Evolutionary conservation across 805 yeast species (phyloP).

Genomic region (Yarrowia bubula): DNA sequence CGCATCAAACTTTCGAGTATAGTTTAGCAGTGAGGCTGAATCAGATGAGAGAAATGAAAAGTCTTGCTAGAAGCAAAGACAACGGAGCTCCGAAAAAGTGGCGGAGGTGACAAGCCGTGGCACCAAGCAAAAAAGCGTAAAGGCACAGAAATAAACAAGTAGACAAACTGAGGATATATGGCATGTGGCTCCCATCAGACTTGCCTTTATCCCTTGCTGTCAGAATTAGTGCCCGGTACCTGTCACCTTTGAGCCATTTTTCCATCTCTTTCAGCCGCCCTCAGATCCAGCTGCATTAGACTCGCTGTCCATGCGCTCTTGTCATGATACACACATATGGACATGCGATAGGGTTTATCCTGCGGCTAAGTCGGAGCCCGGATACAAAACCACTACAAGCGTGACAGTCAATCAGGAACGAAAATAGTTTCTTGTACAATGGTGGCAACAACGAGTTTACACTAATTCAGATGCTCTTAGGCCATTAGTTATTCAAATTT

Average conservation of each 20-base stretch:
- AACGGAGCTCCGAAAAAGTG: constrained; percentile 22
- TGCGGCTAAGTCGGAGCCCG: constrained; percentile 22
- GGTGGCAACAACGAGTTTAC: no score
- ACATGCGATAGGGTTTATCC: constrained; percentile 14
- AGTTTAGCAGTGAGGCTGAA: constrained; percentile 23
- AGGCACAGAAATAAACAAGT: no score
- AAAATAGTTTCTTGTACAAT: not conserved
- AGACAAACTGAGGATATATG: no score
- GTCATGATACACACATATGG: constrained; percentile 23
- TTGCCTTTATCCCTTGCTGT: not conserved
- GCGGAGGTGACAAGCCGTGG: not conserved
- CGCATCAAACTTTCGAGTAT: constrained; percentile 13
- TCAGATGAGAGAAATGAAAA: constrained; percentile 19
- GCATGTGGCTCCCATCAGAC: no score
- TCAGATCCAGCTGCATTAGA: constrained; percentile 3
- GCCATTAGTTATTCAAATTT: no score
- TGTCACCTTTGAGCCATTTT: constrained; percentile 23
- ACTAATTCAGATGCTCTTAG: no score
- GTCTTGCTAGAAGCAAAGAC: not conserved
- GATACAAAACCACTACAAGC: not conserved
- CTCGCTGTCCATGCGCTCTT: constrained; percentile 18
- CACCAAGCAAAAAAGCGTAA: not conserved
- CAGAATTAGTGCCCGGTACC: not conserved
- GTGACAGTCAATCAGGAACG: not conserved
- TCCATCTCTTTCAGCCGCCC: constrained; percentile 20